Evolutionary conservation across 768 basidiomycete genomes (phyloP).

Genomic region (Boletellus emodensis): DNA sequence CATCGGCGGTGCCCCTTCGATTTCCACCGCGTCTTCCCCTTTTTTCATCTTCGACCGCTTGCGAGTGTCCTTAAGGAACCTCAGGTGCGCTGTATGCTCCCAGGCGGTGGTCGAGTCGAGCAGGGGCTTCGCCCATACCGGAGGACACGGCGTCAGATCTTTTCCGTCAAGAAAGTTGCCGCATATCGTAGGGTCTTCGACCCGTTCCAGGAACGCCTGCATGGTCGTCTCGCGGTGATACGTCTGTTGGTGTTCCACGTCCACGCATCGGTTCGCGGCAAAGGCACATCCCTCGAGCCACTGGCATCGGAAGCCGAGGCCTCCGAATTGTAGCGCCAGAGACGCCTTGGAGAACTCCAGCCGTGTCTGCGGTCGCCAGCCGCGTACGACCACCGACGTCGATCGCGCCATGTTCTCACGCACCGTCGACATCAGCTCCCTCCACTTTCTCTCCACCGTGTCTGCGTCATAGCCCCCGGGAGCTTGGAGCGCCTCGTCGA

Average conservation of each 20-base stretch:
- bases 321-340: not conserved
- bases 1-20: too few relatives aligned
- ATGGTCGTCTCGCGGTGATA: not conserved
- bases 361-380: too few relatives aligned
- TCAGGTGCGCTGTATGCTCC: not conserved
- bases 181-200: not conserved
- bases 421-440: not conserved
- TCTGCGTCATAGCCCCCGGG: too few relatives aligned
- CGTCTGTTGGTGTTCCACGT: too few relatives aligned
- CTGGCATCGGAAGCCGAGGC: not conserved
- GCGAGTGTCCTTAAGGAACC: not conserved
- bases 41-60: too few relatives aligned
- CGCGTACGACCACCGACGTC: not conserved
- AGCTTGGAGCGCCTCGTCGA: too few relatives aligned
- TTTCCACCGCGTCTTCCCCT: too few relatives aligned
- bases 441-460: not conserved
- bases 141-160: not conserved
- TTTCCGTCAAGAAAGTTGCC: slow-evolving; percentile 6
- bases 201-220: not conserved
- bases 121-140: not conserved
- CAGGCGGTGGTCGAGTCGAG: slow-evolving; percentile 1
- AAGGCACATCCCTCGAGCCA: not conserved
- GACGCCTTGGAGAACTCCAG: not conserved
- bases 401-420: not conserved
- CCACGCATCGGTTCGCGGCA: too few relatives aligned